A percentile compares a stretch with the other conserved stretches of the same genome.
phyloP scores from a whole-genome alignment of 2,329 filamentous ascomycete genomes.

The Herpotrichia juniperi region DNA sequence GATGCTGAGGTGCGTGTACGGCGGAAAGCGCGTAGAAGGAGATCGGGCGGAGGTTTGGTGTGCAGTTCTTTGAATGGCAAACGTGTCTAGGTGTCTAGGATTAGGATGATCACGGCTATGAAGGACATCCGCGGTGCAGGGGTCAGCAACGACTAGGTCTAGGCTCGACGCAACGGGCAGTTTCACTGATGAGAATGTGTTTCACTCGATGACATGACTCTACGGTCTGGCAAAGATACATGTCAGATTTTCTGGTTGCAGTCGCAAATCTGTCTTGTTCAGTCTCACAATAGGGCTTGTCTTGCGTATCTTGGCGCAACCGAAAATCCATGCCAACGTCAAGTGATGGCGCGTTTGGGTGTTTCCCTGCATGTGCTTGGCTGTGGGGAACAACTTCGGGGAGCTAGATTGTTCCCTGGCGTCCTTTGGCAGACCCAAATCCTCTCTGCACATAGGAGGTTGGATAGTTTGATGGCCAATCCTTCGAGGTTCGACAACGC shows the following conservation, averaged over 20 bases:
- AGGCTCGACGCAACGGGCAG: not conserved
- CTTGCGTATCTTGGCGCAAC: not conserved
- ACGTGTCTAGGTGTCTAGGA: constrained; percentile 2
- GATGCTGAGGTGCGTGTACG: not conserved
- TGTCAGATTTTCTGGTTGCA: not conserved
- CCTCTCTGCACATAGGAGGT: too few relatives aligned
- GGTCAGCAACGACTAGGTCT: not conserved
- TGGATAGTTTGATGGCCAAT: too few relatives aligned
- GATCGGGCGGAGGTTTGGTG: not conserved
- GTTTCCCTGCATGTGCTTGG: not conserved
- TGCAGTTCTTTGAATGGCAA: constrained; percentile 3
- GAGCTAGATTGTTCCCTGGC: too few relatives aligned
- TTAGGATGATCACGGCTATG: constrained; percentile 1
- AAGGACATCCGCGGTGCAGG: constrained; percentile 6
- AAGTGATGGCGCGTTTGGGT: not conserved
- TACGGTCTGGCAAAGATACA: not conserved
- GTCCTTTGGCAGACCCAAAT: too few relatives aligned
- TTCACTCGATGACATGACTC: not conserved
- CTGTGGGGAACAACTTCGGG: not conserved
- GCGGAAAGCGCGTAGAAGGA: not conserved
- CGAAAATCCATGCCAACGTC: not conserved
- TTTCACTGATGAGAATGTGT: constrained; percentile 1
- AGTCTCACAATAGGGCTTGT: not conserved
- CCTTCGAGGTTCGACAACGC: too few relatives aligned
- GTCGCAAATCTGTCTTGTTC: not conserved